These are phyloP conservation scores for Plectosphaerella cucumerina DNA, from an alignment of 2,329 filamentous ascomycete genomes.

Conservation along the genomic window DNA sequence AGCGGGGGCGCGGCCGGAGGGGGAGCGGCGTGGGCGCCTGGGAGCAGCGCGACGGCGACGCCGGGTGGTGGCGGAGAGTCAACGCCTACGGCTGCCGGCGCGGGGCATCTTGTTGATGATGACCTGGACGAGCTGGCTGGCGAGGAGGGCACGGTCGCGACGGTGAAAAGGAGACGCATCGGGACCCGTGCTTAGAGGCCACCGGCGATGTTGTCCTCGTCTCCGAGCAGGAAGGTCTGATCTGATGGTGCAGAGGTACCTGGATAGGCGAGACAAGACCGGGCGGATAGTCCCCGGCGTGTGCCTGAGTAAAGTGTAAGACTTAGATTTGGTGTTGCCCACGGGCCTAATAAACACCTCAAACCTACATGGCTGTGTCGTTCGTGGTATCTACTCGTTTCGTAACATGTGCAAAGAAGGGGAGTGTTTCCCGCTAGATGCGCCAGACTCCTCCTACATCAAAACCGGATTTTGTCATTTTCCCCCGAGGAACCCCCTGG, in stretches of 20 bases:
- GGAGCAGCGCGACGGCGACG: slow-evolving; percentile 30
- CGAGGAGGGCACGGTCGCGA: slow-evolving; percentile 30
- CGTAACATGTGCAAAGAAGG: too few species aligned
- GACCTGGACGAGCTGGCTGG: slow-evolving; percentile 40
- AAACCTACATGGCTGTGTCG: too few species aligned
- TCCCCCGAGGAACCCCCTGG: slow-evolving; percentile 56
- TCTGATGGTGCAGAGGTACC: too few species aligned
- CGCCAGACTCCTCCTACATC: neutral
- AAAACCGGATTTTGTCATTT: neutral
- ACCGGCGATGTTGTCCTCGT: slow-evolving; percentile 2
- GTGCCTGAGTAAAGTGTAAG: too few species aligned
- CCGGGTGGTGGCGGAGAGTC: slow-evolving; percentile 36
- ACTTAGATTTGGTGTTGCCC: too few species aligned
- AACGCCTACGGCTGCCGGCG: neutral
- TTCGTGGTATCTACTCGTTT: too few species aligned
- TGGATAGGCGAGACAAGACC: too few species aligned
- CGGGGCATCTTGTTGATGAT: slow-evolving; percentile 35
- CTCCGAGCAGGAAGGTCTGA: too few species aligned
- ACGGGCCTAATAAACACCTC: too few species aligned
- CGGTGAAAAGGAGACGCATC: slow-evolving; percentile 30
- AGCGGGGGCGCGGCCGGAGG: slow-evolving; percentile 9
- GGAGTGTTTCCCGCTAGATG: neutral
- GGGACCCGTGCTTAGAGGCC: slow-evolving; percentile 26
- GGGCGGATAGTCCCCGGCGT: too few species aligned
- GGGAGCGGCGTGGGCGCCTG: neutral